Conservation (phyloP, 805 yeast genomes). For the Starmerella bombicola region DNA sequence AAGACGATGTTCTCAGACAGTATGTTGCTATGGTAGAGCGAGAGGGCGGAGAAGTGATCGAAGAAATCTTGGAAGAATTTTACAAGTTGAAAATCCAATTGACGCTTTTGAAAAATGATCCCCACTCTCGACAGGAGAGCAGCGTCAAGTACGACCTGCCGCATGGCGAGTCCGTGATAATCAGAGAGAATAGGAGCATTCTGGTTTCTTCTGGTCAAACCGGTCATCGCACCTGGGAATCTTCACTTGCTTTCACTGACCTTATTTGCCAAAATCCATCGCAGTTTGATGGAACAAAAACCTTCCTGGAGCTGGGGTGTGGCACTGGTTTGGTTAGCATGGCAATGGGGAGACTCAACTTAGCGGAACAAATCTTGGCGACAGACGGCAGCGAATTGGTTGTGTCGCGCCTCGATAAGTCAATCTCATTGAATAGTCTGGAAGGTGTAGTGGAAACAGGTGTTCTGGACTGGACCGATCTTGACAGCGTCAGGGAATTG, state of each 20-base stretch:
- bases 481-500: slow-evolving; percentile 1
- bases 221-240: slow-evolving; percentile 21
- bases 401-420: neutral
- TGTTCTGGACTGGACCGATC: slow-evolving; percentile 15
- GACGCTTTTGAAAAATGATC: neutral
- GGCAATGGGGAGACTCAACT: slow-evolving; percentile 9
- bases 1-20: slow-evolving; percentile 5
- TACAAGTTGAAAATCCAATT: slow-evolving; percentile 11
- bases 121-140: neutral
- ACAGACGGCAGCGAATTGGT: slow-evolving; percentile 16
- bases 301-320: slow-evolving; percentile 14
- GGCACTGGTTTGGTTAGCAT: slow-evolving; percentile 21
- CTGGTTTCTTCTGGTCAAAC: slow-evolving; percentile 15
- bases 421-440: slow-evolving; percentile 1
- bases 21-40: slow-evolving; percentile 7
- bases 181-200: slow-evolving; percentile 11
- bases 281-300: neutral
- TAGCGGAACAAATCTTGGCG: neutral
- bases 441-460: neutral
- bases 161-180: neutral
- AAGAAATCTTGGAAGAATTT: slow-evolving; percentile 18
- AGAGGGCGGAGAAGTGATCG: slow-evolving; percentile 3
- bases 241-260: slow-evolving; percentile 16
- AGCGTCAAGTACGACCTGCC: slow-evolving; percentile 8
- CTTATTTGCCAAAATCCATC: slow-evolving; percentile 2